A percentile compares a stretch with the other conserved stretches of the same genome.
Conservation (phyloP, 345 rosid species). For the Erodium maritimum region DNA sequence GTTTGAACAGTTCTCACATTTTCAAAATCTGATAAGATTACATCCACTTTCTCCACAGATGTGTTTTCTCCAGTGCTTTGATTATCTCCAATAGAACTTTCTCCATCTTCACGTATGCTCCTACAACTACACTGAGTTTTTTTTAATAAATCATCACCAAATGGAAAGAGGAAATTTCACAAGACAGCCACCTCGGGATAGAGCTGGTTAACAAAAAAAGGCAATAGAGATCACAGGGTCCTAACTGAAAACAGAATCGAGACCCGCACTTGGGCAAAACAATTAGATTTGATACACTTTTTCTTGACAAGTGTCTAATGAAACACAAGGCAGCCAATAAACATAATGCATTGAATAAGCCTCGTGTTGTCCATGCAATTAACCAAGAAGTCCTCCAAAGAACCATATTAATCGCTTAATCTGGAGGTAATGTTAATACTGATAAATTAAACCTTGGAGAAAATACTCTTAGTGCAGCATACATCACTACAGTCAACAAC, state of each 20-base stretch:
- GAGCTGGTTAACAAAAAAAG: background rate
- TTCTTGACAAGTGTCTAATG: background rate
- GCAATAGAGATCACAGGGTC: background rate
- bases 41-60: slow-evolving; percentile 39
- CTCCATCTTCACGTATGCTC: slow-evolving; percentile 46
- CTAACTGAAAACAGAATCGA: background rate
- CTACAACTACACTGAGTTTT: slow-evolving; percentile 21
- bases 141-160: slow-evolving; percentile 3
- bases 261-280: background rate
- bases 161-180: background rate
- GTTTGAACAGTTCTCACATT: slow-evolving; percentile 27
- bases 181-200: background rate
- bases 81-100: slow-evolving; percentile 42
- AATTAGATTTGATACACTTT: background rate
- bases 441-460: too few species aligned
- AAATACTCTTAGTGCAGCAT: too few species aligned
- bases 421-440: too few species aligned
- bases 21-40: slow-evolving; percentile 16
- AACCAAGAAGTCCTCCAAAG: background rate
- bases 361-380: background rate
- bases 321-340: background rate
- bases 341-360: background rate
- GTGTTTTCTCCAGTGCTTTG: slow-evolving; percentile 32
- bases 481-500: too few species aligned
- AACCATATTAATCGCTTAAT: too few species aligned